These are phyloP conservation scores for Holtermanniella nyarrowii DNA, from an alignment of 768 basidiomycete genomes.

Conservation along the genomic window DNA sequence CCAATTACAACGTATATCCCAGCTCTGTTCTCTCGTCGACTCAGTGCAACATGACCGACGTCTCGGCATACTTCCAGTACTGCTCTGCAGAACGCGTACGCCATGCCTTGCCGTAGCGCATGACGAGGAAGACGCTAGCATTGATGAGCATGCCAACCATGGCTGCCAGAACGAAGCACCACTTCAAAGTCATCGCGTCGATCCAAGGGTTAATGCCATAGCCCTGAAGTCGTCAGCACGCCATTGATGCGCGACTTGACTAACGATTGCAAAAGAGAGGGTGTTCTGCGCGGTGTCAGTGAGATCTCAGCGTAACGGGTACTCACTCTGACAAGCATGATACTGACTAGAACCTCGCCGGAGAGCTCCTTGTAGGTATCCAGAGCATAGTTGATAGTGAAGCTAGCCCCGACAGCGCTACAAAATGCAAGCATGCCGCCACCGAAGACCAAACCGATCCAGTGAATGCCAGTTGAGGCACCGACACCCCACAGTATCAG, in stretches of 20 bases:
- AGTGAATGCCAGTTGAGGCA: conserved; percentile 3
- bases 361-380: conserved; percentile 8
- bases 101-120: conserved; percentile 9
- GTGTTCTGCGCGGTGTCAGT: conserved; percentile 2
- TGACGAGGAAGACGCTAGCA: conserved; percentile 1
- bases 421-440: conserved; percentile 3
- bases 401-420: not conserved
- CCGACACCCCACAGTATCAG: conserved; percentile 9
- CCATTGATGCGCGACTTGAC: not conserved
- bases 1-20: not conserved
- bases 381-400: conserved; percentile 7
- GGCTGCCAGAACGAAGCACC: conserved; percentile 7
- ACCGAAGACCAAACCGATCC: conserved; percentile 5
- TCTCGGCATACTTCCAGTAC: conserved; percentile 5
- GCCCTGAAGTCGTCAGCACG: conserved; percentile 2
- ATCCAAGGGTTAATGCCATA: conserved; percentile 16
- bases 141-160: conserved; percentile 9
- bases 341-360: conserved; percentile 1
- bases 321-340: conserved; percentile 3
- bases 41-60: not conserved
- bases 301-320: not conserved
- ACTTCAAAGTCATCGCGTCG: conserved; percentile 1
- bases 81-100: not conserved
- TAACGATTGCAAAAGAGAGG: conserved; percentile 4
- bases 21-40: not conserved